Percentiles rank a stretch among this genome's conserved stretches.
phyloP scores from a whole-genome alignment of 192 early-diverging fungal species.

The Coemansia sp. region DNA sequence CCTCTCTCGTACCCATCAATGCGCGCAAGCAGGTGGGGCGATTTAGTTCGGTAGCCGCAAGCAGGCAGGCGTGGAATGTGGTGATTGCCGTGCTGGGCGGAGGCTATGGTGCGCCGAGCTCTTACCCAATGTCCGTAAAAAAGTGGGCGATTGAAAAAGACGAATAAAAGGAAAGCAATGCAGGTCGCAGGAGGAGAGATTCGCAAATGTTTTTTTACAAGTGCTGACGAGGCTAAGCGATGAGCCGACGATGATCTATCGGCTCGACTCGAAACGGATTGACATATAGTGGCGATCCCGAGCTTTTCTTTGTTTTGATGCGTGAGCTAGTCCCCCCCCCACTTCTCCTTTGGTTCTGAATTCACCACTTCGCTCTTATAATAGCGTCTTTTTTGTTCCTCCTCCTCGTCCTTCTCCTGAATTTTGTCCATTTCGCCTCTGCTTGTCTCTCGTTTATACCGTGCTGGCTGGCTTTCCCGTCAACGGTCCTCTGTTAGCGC shows the following conservation, averaged over 20 bases:
- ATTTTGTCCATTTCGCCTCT: constrained; percentile 9
- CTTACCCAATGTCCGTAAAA: constrained; percentile 5
- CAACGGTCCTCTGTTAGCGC: background rate
- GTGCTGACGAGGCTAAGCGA: background rate
- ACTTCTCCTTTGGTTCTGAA: background rate
- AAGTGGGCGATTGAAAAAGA: background rate
- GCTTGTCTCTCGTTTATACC: background rate
- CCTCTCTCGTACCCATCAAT: constrained; percentile 24
- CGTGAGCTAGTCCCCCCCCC: background rate
- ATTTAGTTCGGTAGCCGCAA: background rate
- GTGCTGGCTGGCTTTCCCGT: background rate
- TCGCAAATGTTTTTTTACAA: too few species aligned
- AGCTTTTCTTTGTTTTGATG: constrained; percentile 9
- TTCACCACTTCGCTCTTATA: background rate
- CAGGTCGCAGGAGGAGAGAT: background rate
- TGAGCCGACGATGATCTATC: background rate
- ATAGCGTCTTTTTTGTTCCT: constrained; percentile 18
- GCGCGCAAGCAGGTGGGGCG: background rate
- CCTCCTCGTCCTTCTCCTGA: background rate
- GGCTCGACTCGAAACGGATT: background rate
- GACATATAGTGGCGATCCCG: background rate
- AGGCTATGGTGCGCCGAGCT: background rate
- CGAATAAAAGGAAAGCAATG: background rate
- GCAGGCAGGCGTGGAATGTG: background rate
- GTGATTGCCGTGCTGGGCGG: background rate